Base-by-base conservation (phyloP, 495 filamentous ascomycete genomes). In the Annulohypoxylon moriforme region DNA sequence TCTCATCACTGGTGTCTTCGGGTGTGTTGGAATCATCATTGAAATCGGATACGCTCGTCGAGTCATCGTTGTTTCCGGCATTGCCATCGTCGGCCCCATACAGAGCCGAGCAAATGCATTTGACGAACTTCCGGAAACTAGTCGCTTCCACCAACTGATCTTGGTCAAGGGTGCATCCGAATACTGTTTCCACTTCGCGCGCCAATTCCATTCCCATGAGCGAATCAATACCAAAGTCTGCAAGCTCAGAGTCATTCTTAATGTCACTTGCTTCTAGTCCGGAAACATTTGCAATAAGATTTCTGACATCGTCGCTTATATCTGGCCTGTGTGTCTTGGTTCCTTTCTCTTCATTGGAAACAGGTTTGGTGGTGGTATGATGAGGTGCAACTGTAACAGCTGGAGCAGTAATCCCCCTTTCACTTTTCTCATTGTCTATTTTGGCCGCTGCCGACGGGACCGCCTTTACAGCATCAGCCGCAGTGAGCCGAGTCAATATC, bases 191-290 rank as follows among this genome's bases (percentile, higher is more conserved):
- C 2, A 52, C 49, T 52, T 52, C 49, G 3, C 24, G 52, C 18
- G 29, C 31, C 1, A 88, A 56, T 72, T 88, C 86, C 85, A 86
- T 85, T 0, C 81, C 84, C 78, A 86, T 82, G 0, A 89, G 74
- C 0, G 85, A 89, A 64, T 89, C 86, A 14, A 89, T 85, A 0
- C 86, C 85, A 10, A 86, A 34, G 31, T 88, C 83, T 11, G 78
- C 81, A 25, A 88, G 76, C 10, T 80, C 70, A 1, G 68, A 75
- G 25, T 81, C 75, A 10, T 72, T 62, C 4, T 71, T 66, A 1
- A 88, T 82, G 31, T 85, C 82, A 2, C 75, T 58, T 0, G 74
- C 47, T 34, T 85, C 81, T 1, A 87, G 56, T 1, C 84, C 84
- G 29, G 81, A 84, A 8, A 56, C 31, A 14, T 56, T 36, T n/a